These are phyloP conservation scores for Sporisorium graminicola DNA, from an alignment of 1,284 basidiomycete genomes.

Conservation along the genomic window DNA sequence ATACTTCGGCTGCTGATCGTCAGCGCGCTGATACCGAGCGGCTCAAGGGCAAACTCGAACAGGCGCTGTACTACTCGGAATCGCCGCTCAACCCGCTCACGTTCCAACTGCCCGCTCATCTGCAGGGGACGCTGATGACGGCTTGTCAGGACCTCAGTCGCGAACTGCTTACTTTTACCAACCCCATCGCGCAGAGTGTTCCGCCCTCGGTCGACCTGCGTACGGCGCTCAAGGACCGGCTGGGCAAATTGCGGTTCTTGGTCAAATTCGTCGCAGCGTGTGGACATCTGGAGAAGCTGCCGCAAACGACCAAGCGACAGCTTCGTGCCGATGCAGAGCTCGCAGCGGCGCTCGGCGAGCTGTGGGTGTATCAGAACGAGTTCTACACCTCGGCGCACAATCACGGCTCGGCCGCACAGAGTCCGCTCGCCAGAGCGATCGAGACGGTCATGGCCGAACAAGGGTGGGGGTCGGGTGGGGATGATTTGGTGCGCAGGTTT, in stretches of 20 bases:
- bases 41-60: slow-evolving; percentile 85
- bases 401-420: slow-evolving; percentile 17
- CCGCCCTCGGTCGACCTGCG: slow-evolving; percentile 76
- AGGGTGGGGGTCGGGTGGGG: slow-evolving; percentile 73
- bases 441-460: slow-evolving; percentile 76
- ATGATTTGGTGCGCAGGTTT: slow-evolving; percentile 81
- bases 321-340: slow-evolving; percentile 90
- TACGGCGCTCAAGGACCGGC: slow-evolving; percentile 81
- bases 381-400: slow-evolving; percentile 27
- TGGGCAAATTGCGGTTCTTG: slow-evolving; percentile 82
- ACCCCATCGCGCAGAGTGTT: slow-evolving; percentile 37
- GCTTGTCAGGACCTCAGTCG: slow-evolving; percentile 79
- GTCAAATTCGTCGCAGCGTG: slow-evolving; percentile 79
- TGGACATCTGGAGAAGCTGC: slow-evolving; percentile 75
- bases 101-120: slow-evolving; percentile 83
- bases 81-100: slow-evolving; percentile 82
- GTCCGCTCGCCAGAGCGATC: slow-evolving; percentile 73
- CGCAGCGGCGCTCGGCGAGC: slow-evolving; percentile 81
- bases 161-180: slow-evolving; percentile 69
- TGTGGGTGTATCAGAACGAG: slow-evolving; percentile 87
- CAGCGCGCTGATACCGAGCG: slow-evolving; percentile 70
- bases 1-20: slow-evolving; percentile 28
- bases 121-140: slow-evolving; percentile 80
- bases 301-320: slow-evolving; percentile 80
- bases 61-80: slow-evolving; percentile 85